phyloP scores from a whole-genome alignment of 2,329 filamentous ascomycete species.

The Colletotrichum orbiculare region DNA sequence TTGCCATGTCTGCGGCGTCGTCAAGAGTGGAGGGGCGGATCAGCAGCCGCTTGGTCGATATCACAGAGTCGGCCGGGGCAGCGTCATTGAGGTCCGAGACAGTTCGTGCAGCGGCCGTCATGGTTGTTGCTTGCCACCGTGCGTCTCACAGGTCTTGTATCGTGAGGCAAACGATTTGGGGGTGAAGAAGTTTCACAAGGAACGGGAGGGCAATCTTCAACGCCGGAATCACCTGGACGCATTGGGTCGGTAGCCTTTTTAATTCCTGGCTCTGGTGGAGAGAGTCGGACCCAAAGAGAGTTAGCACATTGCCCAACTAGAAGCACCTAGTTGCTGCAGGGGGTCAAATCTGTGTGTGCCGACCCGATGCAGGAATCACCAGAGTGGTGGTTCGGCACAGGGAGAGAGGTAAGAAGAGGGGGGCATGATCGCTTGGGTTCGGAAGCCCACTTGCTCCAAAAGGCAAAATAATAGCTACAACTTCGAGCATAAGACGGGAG shows the following conservation, averaged over 20 bases:
- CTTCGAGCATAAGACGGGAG: too few relatives aligned
- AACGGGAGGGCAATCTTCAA: too few relatives aligned
- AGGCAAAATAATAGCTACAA: too few relatives aligned
- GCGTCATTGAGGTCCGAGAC: constrained; percentile 1
- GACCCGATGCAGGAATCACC: constrained; percentile 3
- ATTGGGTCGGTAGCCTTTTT: too few relatives aligned
- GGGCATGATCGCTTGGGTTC: background rate
- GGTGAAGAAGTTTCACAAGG: too few relatives aligned
- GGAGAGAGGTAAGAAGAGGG: background rate
- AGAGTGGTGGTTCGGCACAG: background rate
- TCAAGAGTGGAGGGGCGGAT: constrained; percentile 23
- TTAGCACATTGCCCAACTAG: constrained; percentile 12
- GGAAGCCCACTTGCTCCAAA: too few relatives aligned
- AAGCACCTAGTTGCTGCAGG: constrained; percentile 8
- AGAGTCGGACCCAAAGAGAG: constrained; percentile 10
- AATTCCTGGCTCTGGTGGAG: constrained; percentile 8
- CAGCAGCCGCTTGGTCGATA: constrained; percentile 19
- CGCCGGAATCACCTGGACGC: too few relatives aligned
- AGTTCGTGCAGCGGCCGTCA: constrained; percentile 11
- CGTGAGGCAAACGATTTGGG: too few relatives aligned
- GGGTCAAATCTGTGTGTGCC: background rate
- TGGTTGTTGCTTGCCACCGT: constrained; percentile 1
- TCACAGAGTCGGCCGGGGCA: constrained; percentile 1
- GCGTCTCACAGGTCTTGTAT: too few relatives aligned
- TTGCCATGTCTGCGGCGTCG: constrained; percentile 32